A percentile compares a stretch with the other conserved stretches of the same genome.
Conservation (phyloP, 345 rosid genomes). For the Eucalyptus pauciflora region DNA sequence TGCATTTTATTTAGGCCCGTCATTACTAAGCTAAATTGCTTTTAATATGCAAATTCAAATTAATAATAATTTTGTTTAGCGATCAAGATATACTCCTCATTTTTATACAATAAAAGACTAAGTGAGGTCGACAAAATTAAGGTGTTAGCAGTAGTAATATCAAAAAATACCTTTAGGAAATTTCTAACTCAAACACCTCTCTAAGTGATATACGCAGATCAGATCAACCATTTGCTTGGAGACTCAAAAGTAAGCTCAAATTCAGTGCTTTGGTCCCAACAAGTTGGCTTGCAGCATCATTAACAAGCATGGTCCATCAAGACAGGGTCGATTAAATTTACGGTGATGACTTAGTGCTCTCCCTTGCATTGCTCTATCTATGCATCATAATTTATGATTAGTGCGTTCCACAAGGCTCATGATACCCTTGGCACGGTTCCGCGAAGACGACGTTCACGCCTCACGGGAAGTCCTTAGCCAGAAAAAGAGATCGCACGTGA, state of each 20-base stretch:
- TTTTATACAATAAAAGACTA: neutral
- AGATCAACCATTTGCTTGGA: neutral
- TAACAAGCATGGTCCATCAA: neutral
- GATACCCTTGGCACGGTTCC: neutral
- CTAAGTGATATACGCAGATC: neutral
- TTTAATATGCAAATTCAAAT: too few relatives aligned
- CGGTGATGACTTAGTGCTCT: neutral
- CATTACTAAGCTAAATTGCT: neutral
- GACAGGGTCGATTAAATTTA: neutral
- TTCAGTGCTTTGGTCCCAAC: neutral
- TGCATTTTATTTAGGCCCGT: too few relatives aligned
- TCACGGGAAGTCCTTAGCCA: neutral
- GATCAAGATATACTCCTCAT: neutral
- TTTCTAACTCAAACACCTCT: neutral
- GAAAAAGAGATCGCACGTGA: neutral
- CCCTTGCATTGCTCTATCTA: neutral
- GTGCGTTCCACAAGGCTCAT: neutral
- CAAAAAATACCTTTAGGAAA: neutral
- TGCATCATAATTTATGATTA: neutral
- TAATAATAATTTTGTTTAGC: neutral
- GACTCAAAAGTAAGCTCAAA: neutral
- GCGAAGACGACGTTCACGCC: neutral
- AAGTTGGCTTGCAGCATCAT: neutral
- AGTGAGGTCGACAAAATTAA: neutral
- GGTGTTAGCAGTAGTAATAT: neutral